phyloP scores from a whole-genome alignment of 1,139 yeast species.

The Pichia sp. region DNA sequence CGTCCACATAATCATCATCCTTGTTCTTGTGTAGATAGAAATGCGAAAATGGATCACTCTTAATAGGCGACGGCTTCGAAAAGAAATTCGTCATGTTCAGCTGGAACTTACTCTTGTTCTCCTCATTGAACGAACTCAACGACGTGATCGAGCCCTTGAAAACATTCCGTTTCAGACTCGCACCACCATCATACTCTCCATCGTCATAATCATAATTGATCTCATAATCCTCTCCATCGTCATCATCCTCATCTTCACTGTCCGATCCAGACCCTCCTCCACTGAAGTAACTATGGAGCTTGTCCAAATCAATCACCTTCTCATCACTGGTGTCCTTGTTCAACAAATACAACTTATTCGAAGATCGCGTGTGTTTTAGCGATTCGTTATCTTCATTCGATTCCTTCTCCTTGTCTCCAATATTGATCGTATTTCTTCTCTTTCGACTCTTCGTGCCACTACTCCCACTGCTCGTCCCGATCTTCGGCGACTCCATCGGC shows the following conservation, averaged over 20 bases:
- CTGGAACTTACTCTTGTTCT: slow-evolving; percentile 20
- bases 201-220: background rate
- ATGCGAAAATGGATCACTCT: slow-evolving; percentile 20
- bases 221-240: slow-evolving; percentile 10
- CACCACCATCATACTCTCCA: slow-evolving; percentile 5
- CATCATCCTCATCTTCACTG: slow-evolving; percentile 8
- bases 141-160: slow-evolving; percentile 21
- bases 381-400: slow-evolving; percentile 13
- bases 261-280: slow-evolving; percentile 19
- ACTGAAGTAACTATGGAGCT: slow-evolving; percentile 31
- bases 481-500: no score
- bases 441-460: slow-evolving; percentile 13
- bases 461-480: background rate
- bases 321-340: slow-evolving; percentile 23
- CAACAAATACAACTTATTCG: slow-evolving; percentile 28
- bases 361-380: slow-evolving; percentile 29
- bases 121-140: slow-evolving; percentile 22
- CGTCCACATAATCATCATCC: slow-evolving; percentile 10
- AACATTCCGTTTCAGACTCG: slow-evolving; percentile 3
- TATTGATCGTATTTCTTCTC: slow-evolving; percentile 31
- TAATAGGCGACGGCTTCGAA: slow-evolving; percentile 15
- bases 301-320: slow-evolving; percentile 28
- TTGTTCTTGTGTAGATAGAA: slow-evolving; percentile 12
- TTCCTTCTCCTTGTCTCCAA: slow-evolving; percentile 17
- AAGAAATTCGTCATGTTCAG: slow-evolving; percentile 19